These are phyloP conservation scores for Aspergillus arachidicola DNA, from an alignment of 2,329 filamentous ascomycete species.

Conservation along the genomic window DNA sequence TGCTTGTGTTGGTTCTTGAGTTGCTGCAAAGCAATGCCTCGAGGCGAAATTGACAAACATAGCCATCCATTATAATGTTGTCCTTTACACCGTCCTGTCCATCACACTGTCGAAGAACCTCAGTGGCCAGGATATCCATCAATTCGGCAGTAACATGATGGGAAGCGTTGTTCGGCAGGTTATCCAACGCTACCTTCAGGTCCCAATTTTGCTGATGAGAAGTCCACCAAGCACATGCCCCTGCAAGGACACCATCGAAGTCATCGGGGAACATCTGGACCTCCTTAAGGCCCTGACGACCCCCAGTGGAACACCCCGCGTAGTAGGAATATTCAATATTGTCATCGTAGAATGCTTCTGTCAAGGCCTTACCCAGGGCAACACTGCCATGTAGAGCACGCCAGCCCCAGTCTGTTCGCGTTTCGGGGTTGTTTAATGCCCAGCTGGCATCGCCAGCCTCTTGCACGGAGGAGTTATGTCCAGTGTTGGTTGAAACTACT, in stretches of 20 bases:
- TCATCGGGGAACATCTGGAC: constrained; percentile 57
- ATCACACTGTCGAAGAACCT: constrained; percentile 56
- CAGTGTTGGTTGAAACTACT: constrained; percentile 49
- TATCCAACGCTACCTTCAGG: constrained; percentile 50
- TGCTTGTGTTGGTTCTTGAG: constrained; percentile 25
- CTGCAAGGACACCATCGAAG: constrained; percentile 60
- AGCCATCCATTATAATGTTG: constrained; percentile 52
- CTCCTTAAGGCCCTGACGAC: constrained; percentile 59
- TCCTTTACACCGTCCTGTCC: constrained; percentile 53
- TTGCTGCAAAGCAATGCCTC: constrained; percentile 34
- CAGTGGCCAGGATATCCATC: constrained; percentile 49
- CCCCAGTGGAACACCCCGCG: constrained; percentile 61
- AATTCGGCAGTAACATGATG: constrained; percentile 45
- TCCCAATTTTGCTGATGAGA: constrained; percentile 50
- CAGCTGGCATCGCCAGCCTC: constrained; percentile 24
- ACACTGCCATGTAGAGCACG: constrained; percentile 54
- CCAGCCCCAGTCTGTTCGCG: constrained; percentile 42
- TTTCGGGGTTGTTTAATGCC: constrained; percentile 32
- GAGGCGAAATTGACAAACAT: constrained; percentile 45
- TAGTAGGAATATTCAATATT: constrained; percentile 42
- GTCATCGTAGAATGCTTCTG: constrained; percentile 51
- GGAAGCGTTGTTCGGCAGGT: constrained; percentile 49
- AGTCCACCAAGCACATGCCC: constrained; percentile 55
- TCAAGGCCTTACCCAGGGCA: constrained; percentile 51
- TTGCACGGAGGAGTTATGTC: constrained; percentile 42